phyloP scores from a whole-genome alignment of 2,329 filamentous ascomycete genomes.

The Aspergillus melleus region DNA sequence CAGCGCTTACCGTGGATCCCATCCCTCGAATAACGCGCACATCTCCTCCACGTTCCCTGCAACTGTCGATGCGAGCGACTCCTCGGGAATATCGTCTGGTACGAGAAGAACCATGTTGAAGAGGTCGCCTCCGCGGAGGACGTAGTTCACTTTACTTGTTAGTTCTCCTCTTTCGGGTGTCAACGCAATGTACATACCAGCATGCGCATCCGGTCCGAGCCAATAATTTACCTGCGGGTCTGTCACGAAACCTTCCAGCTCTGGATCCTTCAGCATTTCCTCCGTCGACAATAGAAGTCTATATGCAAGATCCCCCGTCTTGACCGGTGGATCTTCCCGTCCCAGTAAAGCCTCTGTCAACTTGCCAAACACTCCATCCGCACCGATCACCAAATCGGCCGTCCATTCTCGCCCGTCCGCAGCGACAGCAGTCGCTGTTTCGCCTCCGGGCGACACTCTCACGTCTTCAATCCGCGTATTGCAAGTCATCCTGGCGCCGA shows the following conservation, averaged over 20 bases:
- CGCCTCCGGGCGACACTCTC: slow-evolving; percentile 28
- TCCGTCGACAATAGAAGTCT: slow-evolving; percentile 52
- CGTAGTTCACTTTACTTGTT: slow-evolving; percentile 53
- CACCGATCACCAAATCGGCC: slow-evolving; percentile 27
- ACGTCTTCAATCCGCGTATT: slow-evolving; percentile 48
- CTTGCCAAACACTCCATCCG: slow-evolving; percentile 32
- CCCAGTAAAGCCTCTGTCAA: slow-evolving; percentile 48
- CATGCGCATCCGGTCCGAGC: slow-evolving; percentile 55
- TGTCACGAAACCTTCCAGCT: slow-evolving; percentile 46
- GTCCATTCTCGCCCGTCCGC: slow-evolving; percentile 25
- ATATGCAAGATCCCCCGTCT: slow-evolving; percentile 59
- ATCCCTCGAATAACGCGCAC: slow-evolving; percentile 55
- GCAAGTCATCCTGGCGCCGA: slow-evolving; percentile 50
- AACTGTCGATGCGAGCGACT: slow-evolving; percentile 49
- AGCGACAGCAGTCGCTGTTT: slow-evolving; percentile 38
- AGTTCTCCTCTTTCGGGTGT: background rate
- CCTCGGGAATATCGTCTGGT: slow-evolving; percentile 61
- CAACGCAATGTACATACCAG: slow-evolving; percentile 21
- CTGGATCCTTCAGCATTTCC: slow-evolving; percentile 50
- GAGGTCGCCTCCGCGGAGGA: slow-evolving; percentile 53
- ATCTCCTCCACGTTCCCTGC: slow-evolving; percentile 56
- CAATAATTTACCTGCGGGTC: slow-evolving; percentile 56
- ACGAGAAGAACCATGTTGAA: slow-evolving; percentile 59
- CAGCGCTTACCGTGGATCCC: slow-evolving; percentile 52
- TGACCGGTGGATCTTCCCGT: slow-evolving; percentile 45